phyloP scores from a whole-genome alignment of 768 basidiomycete genomes.

The Termitomyces sp. region DNA sequence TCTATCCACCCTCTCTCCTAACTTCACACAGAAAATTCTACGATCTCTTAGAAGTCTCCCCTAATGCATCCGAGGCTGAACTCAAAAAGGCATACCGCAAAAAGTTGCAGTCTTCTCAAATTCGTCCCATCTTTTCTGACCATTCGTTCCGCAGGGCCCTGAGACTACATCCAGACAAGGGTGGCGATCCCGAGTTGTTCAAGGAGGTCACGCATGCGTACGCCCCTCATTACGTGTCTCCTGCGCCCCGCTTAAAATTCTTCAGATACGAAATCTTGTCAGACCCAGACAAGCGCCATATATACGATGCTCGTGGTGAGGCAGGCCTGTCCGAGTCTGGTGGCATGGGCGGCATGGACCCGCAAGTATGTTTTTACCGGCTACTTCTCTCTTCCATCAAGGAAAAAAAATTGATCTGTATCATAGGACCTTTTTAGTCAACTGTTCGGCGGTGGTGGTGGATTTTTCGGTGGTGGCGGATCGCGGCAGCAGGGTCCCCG shows the following conservation, averaged over 20 bases:
- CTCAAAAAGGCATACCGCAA: constrained; percentile 96
- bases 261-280: constrained; percentile 88
- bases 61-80: constrained; percentile 75
- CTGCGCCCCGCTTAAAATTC: constrained; percentile 4
- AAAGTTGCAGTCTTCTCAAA: constrained; percentile 49
- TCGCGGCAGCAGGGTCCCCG: constrained; percentile 63
- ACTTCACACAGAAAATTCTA: constrained; percentile 68
- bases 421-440: constrained; percentile 91
- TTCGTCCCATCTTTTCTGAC: constrained; percentile 6
- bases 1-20: constrained; percentile 1
- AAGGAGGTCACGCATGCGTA: constrained; percentile 97
- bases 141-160: constrained; percentile 51
- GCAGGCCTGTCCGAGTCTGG: constrained; percentile 84
- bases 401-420: constrained; percentile 3
- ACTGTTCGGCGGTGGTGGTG: constrained; percentile 77
- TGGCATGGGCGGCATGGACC: constrained; percentile 95
- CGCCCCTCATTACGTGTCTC: constrained; percentile 26
- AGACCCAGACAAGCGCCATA: constrained; percentile 72
- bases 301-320: constrained; percentile 91
- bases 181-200: constrained; percentile 94
- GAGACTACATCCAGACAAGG: constrained; percentile 88
- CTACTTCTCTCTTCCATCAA: not conserved
- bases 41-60: constrained; percentile 84
- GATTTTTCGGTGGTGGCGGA: constrained; percentile 73
- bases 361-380: constrained; percentile 53